phyloP scores from a whole-genome alignment of 2,329 filamentous ascomycete species.

The Ophioceras dolichostomum region DNA sequence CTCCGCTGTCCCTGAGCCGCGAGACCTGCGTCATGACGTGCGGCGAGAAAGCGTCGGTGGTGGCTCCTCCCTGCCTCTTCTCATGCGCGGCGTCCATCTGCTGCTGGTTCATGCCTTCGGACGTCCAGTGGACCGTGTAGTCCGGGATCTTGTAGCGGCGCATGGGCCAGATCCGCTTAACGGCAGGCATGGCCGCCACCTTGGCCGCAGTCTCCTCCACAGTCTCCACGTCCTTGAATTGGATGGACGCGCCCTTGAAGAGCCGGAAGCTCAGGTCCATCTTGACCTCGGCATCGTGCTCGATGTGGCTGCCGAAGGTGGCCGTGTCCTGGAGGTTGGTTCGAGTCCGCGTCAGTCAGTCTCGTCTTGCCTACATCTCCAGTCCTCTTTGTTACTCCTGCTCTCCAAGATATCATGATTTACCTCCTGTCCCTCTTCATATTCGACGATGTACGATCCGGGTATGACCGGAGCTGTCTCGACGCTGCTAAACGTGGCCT shows the following conservation, averaged over 20 bases:
- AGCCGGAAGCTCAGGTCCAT: conserved; percentile 36
- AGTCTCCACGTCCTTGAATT: conserved; percentile 32
- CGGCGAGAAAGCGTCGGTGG: conserved; percentile 29
- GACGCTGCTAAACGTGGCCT: conserved; percentile 10
- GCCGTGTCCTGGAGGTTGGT: conserved; percentile 22
- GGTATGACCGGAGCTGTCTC: conserved; percentile 18
- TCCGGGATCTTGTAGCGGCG: conserved; percentile 29
- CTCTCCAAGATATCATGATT: no score
- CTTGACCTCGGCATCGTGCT: conserved; percentile 27
- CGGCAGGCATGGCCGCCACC: conserved; percentile 26
- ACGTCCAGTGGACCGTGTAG: conserved; percentile 31
- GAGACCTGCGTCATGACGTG: conserved; percentile 46
- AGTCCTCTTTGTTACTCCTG: conserved; percentile 6
- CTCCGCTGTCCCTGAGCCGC: conserved; percentile 33
- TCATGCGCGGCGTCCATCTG: conserved; percentile 9
- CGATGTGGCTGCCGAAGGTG: conserved; percentile 24
- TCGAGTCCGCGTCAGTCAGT: not conserved
- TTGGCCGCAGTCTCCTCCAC: conserved; percentile 27
- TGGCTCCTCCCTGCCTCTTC: conserved; percentile 4
- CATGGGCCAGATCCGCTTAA: conserved; percentile 38
- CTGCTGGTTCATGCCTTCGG: conserved; percentile 14
- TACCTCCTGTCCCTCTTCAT: conserved; percentile 33
- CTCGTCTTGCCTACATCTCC: conserved; percentile 1
- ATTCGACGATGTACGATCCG: conserved; percentile 40
- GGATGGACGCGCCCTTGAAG: conserved; percentile 42